Percentiles rank a stretch among this genome's conserved stretches.
Conservation (phyloP, 345 rosid species). For the Clarkia xantiana region DNA sequence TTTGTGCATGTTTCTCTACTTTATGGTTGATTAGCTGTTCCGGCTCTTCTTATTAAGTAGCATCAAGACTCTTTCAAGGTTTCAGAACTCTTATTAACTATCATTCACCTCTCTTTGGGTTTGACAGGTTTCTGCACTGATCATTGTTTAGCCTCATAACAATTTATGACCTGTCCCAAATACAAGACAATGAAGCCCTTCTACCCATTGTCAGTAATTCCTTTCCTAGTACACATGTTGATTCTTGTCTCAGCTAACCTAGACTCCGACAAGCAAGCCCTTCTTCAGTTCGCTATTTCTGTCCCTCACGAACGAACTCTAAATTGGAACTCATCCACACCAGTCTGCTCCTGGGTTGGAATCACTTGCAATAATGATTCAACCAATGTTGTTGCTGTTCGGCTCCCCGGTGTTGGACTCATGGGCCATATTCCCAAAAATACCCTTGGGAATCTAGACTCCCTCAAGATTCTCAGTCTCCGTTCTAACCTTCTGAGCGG, state of each 20-base stretch:
- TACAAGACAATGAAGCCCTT: too few relatives aligned
- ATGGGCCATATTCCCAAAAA: conserved; percentile 63
- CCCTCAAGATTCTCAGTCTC: conserved; percentile 59
- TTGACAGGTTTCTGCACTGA: too few relatives aligned
- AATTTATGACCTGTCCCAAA: too few relatives aligned
- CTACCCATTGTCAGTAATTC: background rate
- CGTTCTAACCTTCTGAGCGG: conserved; percentile 56
- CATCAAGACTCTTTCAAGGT: too few relatives aligned
- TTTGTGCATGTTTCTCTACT: too few relatives aligned
- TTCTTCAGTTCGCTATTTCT: conserved; percentile 47
- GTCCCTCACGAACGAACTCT: conserved; percentile 66
- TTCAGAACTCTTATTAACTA: too few relatives aligned
- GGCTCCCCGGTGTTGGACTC: conserved; percentile 68
- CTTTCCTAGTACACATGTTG: conserved; percentile 19
- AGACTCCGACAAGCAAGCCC: conserved; percentile 53
- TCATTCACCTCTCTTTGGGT: too few relatives aligned
- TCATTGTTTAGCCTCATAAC: too few relatives aligned
- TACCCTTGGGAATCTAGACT: conserved; percentile 66
- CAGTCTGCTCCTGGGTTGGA: conserved; percentile 74
- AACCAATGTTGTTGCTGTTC: conserved; percentile 46
- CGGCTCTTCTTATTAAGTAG: too few relatives aligned
- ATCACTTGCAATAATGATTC: conserved; percentile 43
- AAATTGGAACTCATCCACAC: conserved; percentile 49
- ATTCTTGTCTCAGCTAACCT: conserved; percentile 30
- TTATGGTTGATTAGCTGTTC: too few relatives aligned